These are phyloP conservation scores for Graphiopsis chlorocephala DNA, from an alignment of 2,329 filamentous ascomycete species.

Conservation along the genomic window DNA sequence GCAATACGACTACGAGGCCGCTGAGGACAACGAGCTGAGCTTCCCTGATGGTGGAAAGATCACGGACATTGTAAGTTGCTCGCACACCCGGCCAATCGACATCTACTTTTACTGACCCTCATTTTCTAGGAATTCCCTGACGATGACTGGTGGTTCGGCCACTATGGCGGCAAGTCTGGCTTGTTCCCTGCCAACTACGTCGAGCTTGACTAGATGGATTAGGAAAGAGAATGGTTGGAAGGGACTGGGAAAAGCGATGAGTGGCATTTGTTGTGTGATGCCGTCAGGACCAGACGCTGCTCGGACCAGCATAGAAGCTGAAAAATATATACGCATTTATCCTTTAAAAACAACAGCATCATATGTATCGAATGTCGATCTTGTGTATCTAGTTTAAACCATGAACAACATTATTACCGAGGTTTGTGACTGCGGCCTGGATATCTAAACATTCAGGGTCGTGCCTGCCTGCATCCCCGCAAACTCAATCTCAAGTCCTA, in stretches of 20 bases:
- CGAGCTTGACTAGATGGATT: constrained; percentile 41
- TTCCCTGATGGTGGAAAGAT: constrained; percentile 89
- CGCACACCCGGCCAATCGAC: background rate
- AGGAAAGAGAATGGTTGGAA: background rate
- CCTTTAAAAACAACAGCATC: too few relatives aligned
- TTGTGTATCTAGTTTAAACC: too few relatives aligned
- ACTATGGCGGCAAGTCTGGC: constrained; percentile 73
- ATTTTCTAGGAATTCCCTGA: constrained; percentile 78
- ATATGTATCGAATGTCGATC: too few relatives aligned
- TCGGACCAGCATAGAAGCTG: background rate
- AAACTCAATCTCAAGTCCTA: background rate
- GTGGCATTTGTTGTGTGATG: background rate
- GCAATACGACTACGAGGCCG: constrained; percentile 93
- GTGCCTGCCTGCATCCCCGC: background rate
- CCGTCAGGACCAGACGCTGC: background rate
- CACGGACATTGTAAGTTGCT: constrained; percentile 66
- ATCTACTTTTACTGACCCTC: constrained; percentile 10
- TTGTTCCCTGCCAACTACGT: constrained; percentile 67
- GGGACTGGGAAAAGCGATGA: background rate
- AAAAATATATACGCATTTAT: background rate
- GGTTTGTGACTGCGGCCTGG: background rate
- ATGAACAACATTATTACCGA: background rate
- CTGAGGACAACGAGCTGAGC: constrained; percentile 82
- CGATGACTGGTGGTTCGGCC: constrained; percentile 97
- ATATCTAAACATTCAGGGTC: background rate